Conservation (phyloP, 345 rosid species). For the Rubroshorea leprosula region DNA sequence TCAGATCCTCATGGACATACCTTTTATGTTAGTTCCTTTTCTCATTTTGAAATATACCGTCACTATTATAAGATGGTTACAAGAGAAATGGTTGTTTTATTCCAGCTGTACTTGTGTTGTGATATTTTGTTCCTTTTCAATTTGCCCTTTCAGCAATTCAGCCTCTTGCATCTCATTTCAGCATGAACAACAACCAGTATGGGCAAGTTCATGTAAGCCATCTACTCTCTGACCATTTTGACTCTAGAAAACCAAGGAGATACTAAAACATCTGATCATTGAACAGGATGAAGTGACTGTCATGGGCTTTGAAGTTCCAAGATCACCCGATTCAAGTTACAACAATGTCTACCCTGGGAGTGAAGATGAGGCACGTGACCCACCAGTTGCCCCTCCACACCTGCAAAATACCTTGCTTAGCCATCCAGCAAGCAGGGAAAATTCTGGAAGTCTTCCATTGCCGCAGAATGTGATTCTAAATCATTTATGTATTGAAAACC, state of each 20-base stretch:
- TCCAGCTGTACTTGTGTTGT: conserved; percentile 19
- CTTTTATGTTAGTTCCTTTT: too few species aligned
- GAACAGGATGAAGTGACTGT: conserved; percentile 74
- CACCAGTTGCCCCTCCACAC: conserved; percentile 78
- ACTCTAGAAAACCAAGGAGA: conserved; percentile 4
- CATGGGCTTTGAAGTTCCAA: conserved; percentile 80
- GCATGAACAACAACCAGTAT: conserved; percentile 61
- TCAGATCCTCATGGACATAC: too few species aligned
- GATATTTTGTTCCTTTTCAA: conserved; percentile 25
- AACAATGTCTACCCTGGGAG: conserved; percentile 48
- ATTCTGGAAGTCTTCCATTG: conserved; percentile 36
- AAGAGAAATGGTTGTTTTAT: not conserved
- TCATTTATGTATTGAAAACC: conserved; percentile 87
- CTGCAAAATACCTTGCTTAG: conserved; percentile 60
- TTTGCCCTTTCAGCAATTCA: conserved; percentile 16
- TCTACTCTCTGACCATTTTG: conserved; percentile 12
- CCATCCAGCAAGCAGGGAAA: conserved; percentile 42
- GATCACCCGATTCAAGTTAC: conserved; percentile 92
- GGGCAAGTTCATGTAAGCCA: conserved; percentile 50
- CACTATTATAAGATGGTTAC: not conserved
- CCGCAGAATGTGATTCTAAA: conserved; percentile 73
- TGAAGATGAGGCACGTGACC: conserved; percentile 88
- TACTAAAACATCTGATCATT: conserved; percentile 12
- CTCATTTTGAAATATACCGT: too few species aligned
- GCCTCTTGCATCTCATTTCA: conserved; percentile 15